Conservation (phyloP, 768 basidiomycete species). For the Xanthoconium purpureum region DNA sequence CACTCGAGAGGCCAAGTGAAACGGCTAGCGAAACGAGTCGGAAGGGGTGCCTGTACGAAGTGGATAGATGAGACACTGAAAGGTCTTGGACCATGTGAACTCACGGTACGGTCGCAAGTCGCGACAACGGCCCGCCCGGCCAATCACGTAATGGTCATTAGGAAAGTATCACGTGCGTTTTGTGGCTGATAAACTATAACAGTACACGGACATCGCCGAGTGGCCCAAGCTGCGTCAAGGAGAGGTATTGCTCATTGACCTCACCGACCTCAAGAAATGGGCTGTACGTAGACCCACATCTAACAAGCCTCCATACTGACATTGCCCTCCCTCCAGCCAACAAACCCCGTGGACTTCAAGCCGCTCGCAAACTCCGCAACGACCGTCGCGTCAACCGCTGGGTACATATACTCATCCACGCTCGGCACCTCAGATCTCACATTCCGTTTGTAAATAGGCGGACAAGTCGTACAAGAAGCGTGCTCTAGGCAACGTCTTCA, state of each 20-base stretch:
- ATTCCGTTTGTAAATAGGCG: conserved; percentile 52
- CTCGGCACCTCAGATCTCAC: conserved; percentile 13
- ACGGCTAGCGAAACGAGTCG: too few species aligned
- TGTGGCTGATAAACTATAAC: conserved; percentile 43
- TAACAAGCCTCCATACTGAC: conserved; percentile 8
- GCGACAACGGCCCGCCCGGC: too few species aligned
- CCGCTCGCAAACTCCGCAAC: conserved; percentile 96
- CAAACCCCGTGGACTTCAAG: conserved; percentile 99
- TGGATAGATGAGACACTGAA: too few species aligned
- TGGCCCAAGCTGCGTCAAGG: conserved; percentile 4
- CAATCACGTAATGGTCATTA: too few species aligned
- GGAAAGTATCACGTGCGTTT: conserved; percentile 5
- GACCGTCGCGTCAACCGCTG: conserved; percentile 95
- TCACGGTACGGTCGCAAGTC: too few species aligned
- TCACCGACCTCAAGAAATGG: conserved; percentile 63
- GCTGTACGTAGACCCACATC: conserved; percentile 61
- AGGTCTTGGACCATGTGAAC: too few species aligned
- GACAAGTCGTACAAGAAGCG: conserved; percentile 99
- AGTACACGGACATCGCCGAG: conserved; percentile 36
- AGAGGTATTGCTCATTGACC: conserved; percentile 38
- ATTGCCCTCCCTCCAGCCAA: conserved; percentile 55
- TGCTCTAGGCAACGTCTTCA: conserved; percentile 98
- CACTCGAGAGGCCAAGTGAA: too few species aligned
- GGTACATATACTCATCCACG: conserved; percentile 49
- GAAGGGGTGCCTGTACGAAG: too few species aligned